Evolutionary conservation across 2,329 filamentous ascomycete species (phyloP), one percentile per base, ranked within the genome.

Genomic region (Talaromyces sp.): DNA sequence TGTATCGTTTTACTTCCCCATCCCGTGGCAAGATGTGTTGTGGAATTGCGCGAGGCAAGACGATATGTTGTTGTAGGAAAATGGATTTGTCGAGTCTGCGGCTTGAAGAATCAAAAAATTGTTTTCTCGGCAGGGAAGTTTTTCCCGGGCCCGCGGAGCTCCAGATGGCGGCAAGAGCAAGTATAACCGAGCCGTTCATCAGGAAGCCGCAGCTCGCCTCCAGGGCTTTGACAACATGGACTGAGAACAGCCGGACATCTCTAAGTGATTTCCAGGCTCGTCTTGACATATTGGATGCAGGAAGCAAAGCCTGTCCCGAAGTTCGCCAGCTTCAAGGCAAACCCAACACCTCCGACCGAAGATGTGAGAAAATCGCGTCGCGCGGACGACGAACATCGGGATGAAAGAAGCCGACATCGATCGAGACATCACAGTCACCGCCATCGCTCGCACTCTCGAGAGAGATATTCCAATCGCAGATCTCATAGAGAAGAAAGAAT

Each of bases 251-350:
- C 76, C 78, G 57, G 67, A 75, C 27, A 35, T 39, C 43, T 43
- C 8, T 6, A 39, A 56, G 11, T 10, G 43, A 13, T 7, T 14
- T 8, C 22, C 35, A 39, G 24, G 41, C 7, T 6, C 14, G 22
- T 52, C 27, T 45, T 56, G 45, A 65, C 45, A 64, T 67, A 27
- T 48, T 41, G 22, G 35, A 59, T 65, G 8, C 60, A 78, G 73
- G 76, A 73, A 66, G 78, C 76, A 64, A 75, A 77, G 66, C 68
- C 73, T 47, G 81, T 90, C 24, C 90, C 91, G 10, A 92, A 88
- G 70, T 93, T 94, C 72, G 82, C 86, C 22, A 93, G 90, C 68
- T 94, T 93, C 80, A 88, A 85, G 69, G 85, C 84, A 66, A 84
- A 83, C 66, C 62, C 72, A 54, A 63, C 69, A 10, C 62, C 72